phyloP scores from a whole-genome alignment of 495 filamentous ascomycete genomes.

The Daldinia decipiens region DNA sequence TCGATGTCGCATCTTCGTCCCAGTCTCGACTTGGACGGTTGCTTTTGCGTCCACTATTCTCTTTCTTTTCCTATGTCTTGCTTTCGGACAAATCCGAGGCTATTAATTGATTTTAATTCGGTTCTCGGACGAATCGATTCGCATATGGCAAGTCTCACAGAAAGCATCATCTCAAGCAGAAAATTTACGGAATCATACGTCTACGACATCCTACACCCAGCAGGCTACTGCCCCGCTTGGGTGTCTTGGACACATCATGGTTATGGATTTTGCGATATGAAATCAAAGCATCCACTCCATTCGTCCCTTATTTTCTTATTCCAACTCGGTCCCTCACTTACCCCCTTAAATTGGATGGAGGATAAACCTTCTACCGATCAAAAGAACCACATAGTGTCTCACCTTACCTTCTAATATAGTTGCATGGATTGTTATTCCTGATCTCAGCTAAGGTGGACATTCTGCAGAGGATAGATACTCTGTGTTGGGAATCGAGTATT shows the following conservation, averaged over 20 bases:
- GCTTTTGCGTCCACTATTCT: constrained; percentile 12
- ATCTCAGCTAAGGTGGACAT: constrained; percentile 48
- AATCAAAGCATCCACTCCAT: constrained; percentile 37
- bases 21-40: neutral
- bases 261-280: constrained; percentile 68
- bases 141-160: constrained; percentile 49
- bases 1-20: constrained; percentile 20
- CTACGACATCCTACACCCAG: constrained; percentile 66
- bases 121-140: constrained; percentile 46
- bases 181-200: constrained; percentile 63
- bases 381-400: constrained; percentile 34
- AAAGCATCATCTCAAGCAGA: constrained; percentile 65
- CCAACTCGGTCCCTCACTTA: constrained; percentile 31
- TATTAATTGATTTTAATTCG: constrained; percentile 45
- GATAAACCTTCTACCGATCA: constrained; percentile 36
- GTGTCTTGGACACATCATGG: constrained; percentile 69
- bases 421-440: constrained; percentile 44
- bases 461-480: constrained; percentile 48
- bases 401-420: constrained; percentile 47
- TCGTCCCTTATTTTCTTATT: constrained; percentile 31
- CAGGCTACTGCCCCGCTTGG: constrained; percentile 61
- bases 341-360: constrained; percentile 40
- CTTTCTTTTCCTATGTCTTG: constrained; percentile 50
- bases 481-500: constrained; percentile 49
- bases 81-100: constrained; percentile 44